Evolutionary conservation across 2,329 filamentous ascomycete species (phyloP).

Genomic region (Exophiala lecanii-corni): DNA sequence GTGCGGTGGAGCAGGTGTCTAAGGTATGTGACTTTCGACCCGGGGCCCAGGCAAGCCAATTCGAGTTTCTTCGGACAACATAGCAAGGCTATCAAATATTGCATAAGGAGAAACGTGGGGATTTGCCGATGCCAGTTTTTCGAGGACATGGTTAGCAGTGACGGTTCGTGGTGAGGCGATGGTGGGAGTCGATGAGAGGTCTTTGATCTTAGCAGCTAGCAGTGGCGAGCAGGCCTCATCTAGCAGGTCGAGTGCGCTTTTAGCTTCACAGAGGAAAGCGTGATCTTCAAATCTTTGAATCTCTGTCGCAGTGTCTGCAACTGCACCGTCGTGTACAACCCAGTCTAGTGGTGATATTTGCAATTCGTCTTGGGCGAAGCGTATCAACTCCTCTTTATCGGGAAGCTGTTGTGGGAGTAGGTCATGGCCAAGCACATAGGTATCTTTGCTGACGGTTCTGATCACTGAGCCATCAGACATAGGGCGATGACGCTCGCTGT

Average conservation of each 20-base stretch:
- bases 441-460: slow-evolving; percentile 75
- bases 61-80: slow-evolving; percentile 42
- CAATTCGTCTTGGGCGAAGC: slow-evolving; percentile 15
- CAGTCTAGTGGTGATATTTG: slow-evolving; percentile 15
- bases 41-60: slow-evolving; percentile 30
- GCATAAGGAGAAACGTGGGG: slow-evolving; percentile 26
- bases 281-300: slow-evolving; percentile 58
- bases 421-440: slow-evolving; percentile 75
- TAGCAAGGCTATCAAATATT: slow-evolving; percentile 45
- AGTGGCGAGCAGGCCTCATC: slow-evolving; percentile 8
- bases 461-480: slow-evolving; percentile 56
- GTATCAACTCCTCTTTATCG: slow-evolving; percentile 14
- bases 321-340: slow-evolving; percentile 35
- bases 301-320: slow-evolving; percentile 59
- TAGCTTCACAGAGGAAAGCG: slow-evolving; percentile 12
- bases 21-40: slow-evolving; percentile 61
- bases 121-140: slow-evolving; percentile 28
- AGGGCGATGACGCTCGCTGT: slow-evolving; percentile 63
- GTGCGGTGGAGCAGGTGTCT: slow-evolving; percentile 62
- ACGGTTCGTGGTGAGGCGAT: slow-evolving; percentile 3
- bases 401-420: slow-evolving; percentile 35
- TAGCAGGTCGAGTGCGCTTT: slow-evolving; percentile 19
- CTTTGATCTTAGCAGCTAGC: slow-evolving; percentile 7
- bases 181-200: neutral
- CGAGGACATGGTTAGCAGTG: slow-evolving; percentile 4